Evolutionary conservation across 768 basidiomycete species (phyloP), one percentile per base, ranked within the genome.

Genomic region (Hebeloma cylindrosporum): DNA sequence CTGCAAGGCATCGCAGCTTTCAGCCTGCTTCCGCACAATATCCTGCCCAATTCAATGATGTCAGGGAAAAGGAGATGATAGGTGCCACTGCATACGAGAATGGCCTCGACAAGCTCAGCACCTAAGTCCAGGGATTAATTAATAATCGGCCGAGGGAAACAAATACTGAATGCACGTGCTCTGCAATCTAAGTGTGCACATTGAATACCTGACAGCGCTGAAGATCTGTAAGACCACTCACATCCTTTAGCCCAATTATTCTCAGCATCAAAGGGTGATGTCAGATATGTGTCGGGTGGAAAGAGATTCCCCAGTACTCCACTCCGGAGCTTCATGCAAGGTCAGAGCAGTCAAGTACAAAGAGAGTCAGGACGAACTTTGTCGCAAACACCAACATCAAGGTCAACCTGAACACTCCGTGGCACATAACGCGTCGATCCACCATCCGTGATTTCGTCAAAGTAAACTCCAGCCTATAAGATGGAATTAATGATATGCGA

Each of bases 211-310:
- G n/a, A n/a, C n/a, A n/a, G n/a, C n/a, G n/a, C n/a, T n/a, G n/a
- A n/a, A n/a, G n/a, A n/a, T n/a, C n/a, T n/a, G n/a, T n/a, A n/a
- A n/a, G n/a, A n/a, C n/a, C 30, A 71, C 85, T 68, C 56, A 89
- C 88, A 89, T 76, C 89, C 91, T 69, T 96, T 95, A 11, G 92
- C 93, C 88, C 91, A 96, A 52, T 94, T 95, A 58, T 97, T 96
- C 13, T 93, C 93, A 1, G 93, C 78, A n/a, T 77, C 76, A 1
- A 66, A 63, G 30, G 75, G 67, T 1, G 81, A 75, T 27, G 79
- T 77, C 35, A 93, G 61, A 60, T 78, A 95, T 2, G 90, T 95
- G 60, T 93, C 92, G 2, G 94, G 94, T 37, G 84, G 79, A 69
- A 93, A 96, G 5, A 98, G 73, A 6, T 60, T 55, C 2, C 93